A percentile compares a stretch with the other conserved stretches of the same genome.
Conservation (phyloP, 1,284 basidiomycete genomes). For the Athelia sp. region DNA sequence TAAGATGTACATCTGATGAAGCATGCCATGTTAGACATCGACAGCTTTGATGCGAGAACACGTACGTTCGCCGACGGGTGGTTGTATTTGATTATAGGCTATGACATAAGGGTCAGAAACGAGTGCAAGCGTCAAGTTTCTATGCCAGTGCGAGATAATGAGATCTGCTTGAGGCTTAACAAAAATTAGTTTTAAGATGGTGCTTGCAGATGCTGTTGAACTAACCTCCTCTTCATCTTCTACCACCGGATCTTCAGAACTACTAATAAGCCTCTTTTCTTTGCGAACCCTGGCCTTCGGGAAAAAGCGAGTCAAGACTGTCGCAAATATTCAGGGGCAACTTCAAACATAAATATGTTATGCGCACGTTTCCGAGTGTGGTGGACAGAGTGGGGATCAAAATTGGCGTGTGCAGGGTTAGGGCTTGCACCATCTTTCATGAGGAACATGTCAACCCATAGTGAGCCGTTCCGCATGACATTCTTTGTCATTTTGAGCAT, state of each 20-base stretch:
- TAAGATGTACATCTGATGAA: conserved; percentile 50
- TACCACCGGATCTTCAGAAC: conserved; percentile 28
- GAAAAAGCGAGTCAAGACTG: conserved; percentile 83
- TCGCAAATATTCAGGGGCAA: background rate
- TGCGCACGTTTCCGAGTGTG: conserved; percentile 76
- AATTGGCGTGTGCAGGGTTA: conserved; percentile 52
- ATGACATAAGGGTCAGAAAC: conserved; percentile 66
- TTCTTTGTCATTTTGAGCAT: conserved; percentile 35
- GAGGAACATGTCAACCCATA: conserved; percentile 87
- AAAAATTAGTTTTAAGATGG: background rate
- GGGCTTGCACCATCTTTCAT: conserved; percentile 62
- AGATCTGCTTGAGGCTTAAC: conserved; percentile 33
- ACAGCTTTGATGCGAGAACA: conserved; percentile 9
- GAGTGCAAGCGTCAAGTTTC: conserved; percentile 87
- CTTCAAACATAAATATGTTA: background rate
- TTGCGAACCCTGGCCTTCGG: conserved; percentile 71
- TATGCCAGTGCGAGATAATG: conserved; percentile 82
- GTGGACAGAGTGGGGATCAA: conserved; percentile 57
- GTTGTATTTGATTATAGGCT: conserved; percentile 55
- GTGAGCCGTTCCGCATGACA: conserved; percentile 75
- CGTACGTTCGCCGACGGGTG: conserved; percentile 61
- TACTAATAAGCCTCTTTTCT: conserved; percentile 76
- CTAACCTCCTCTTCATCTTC: conserved; percentile 41
- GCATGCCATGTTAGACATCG: conserved; percentile 4
- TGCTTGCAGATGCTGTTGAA: background rate